phyloP scores from a whole-genome alignment of 495 filamentous ascomycete genomes.

The Talaromyces trachyspermus region DNA sequence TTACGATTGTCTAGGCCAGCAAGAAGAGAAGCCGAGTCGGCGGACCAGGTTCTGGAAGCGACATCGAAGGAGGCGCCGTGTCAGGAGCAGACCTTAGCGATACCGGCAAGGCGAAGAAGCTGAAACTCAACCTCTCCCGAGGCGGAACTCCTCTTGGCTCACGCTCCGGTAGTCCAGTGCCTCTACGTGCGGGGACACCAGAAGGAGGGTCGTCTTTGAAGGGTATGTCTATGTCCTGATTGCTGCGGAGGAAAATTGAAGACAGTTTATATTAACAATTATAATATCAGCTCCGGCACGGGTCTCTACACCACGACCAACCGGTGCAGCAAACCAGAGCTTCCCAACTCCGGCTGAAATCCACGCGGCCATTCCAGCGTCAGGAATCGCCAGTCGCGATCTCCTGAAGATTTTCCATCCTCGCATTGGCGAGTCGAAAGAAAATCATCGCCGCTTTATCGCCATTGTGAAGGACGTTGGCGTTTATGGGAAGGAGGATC shows the following conservation, averaged over 20 bases:
- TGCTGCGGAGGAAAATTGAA: no score
- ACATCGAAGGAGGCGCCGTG: conserved; percentile 68
- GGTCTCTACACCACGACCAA: conserved; percentile 25
- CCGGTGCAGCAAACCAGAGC: conserved; percentile 16
- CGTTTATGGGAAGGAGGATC: conserved; percentile 39
- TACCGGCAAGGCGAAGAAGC: conserved; percentile 59
- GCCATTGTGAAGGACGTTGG: conserved; percentile 42
- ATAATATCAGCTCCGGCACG: conserved; percentile 19
- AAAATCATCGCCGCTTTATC: conserved; percentile 37
- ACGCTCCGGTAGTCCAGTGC: conserved; percentile 45
- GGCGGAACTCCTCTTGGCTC: conserved; percentile 49
- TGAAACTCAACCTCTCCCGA: conserved; percentile 54
- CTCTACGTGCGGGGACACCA: conserved; percentile 33
- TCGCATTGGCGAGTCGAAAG: conserved; percentile 45
- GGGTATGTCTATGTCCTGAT: conserved; percentile 19
- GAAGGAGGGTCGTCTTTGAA: conserved; percentile 18
- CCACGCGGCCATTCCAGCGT: conserved; percentile 53
- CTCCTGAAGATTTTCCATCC: conserved; percentile 56
- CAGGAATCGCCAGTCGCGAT: conserved; percentile 58
- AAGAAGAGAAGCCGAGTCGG: conserved; percentile 40
- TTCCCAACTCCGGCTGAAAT: conserved; percentile 66
- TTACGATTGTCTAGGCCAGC: conserved; percentile 24
- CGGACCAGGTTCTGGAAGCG: conserved; percentile 62
- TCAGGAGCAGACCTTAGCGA: conserved; percentile 63
- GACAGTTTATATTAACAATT: conserved; percentile 2